Base-by-base conservation (phyloP, 495 filamentous ascomycete species). In the Annulohypoxylon maeteangense region DNA sequence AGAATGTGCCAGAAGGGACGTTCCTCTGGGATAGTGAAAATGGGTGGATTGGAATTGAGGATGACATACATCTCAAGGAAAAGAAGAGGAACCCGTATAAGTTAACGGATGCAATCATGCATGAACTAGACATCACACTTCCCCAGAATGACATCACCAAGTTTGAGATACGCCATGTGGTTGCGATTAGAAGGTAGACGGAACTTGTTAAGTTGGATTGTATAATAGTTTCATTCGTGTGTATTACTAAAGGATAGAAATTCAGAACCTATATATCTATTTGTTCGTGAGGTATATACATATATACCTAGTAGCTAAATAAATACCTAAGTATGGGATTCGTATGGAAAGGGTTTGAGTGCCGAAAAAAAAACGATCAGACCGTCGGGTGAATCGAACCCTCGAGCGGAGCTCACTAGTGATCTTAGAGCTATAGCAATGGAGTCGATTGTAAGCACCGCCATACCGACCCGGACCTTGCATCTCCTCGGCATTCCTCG, bases 11-110 rank as follows among this genome's bases (percentile, higher is more conserved):
- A 8, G 16, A 4, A 14, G 27, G 42, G 1, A 12, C 44, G 16
- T 48, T 50, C 42, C n/a, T n/a, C 18, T 62, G 58, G 58, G 14
- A 50, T 20, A 44, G 40, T 4, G n/a, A 44, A 7, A 44, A 44
- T 20, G 40, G 40, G 6, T 44, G 40, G 40, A 6, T 7, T 44
- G n/a, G 2, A 44, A 18, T 18, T 44, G 40, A 20, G 40, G 40
- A 16, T 18, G 40, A n/a, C n/a, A n/a, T n/a, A n/a, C n/a, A n/a
- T n/a, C n/a, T n/a, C 12, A 2, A 16, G 20, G 16, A 16, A 44
- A 2, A 18, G 38, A 2, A 2, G 38, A 42, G 11, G 32, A 42
- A 20, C 12, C 14, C 40, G 4, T 6, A 44, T 4, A 44, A 8
- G 16, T 18, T 44, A 7, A 7, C 40, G 7, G 14, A 18, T 44